A percentile compares a stretch with the other conserved stretches of the same genome.
Conservation (phyloP, 176 grass and related monocot genomes). For the Puya raimondii region DNA sequence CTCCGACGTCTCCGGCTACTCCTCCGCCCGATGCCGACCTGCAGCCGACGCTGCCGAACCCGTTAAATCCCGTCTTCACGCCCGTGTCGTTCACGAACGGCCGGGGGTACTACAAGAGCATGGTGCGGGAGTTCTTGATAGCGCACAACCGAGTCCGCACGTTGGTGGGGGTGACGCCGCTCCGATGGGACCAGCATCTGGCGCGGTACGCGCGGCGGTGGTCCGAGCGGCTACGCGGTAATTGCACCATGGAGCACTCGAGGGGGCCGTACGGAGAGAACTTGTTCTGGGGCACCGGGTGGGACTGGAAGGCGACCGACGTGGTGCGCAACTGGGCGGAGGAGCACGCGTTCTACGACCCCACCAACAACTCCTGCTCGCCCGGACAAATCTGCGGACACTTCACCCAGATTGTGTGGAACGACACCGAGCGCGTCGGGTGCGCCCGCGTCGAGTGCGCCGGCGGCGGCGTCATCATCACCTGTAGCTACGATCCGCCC, state of each 20-base stretch:
- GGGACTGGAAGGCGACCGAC: not conserved
- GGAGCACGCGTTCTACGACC: slow-evolving; percentile 10
- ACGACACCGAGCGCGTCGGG: slow-evolving; percentile 1
- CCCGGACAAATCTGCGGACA: slow-evolving; percentile 8
- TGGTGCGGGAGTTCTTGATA: not conserved
- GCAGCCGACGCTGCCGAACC: not conserved
- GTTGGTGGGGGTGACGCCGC: not conserved
- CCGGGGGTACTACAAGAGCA: not conserved
- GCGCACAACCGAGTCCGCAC: slow-evolving; percentile 11
- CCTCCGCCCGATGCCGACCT: not conserved
- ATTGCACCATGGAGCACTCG: slow-evolving; percentile 11
- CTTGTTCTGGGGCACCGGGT: slow-evolving; percentile 18
- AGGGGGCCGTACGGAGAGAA: slow-evolving; percentile 21
- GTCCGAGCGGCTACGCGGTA: not conserved
- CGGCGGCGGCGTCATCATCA: slow-evolving; percentile 14
- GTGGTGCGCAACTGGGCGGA: slow-evolving; percentile 5
- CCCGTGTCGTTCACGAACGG: not conserved
- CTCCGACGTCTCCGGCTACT: not conserved
- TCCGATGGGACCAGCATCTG: not conserved
- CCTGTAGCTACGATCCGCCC: slow-evolving; percentile 19
- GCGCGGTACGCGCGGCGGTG: slow-evolving; percentile 13
- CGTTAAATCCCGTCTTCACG: not conserved
- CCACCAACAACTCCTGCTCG: not conserved
- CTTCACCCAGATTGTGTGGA: slow-evolving; percentile 24
- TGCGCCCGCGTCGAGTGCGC: slow-evolving; percentile 8